These are phyloP conservation scores for Bacidia gigantensis DNA, from an alignment of 495 filamentous ascomycete genomes.

Conservation along the genomic window DNA sequence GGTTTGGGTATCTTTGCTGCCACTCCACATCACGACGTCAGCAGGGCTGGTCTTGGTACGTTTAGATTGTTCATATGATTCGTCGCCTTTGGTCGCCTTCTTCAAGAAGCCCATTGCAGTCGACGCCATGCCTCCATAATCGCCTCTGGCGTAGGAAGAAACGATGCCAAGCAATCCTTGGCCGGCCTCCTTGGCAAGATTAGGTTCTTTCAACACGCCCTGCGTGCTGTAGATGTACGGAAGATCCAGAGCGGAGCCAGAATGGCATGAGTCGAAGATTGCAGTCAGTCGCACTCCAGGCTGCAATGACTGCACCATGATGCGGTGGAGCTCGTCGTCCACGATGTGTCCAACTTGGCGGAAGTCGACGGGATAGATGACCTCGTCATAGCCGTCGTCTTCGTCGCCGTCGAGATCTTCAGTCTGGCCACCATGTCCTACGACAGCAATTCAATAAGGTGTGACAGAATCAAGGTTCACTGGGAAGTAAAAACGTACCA, in stretches of 20 bases:
- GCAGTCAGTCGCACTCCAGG: conserved; percentile 85
- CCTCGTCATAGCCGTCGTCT: conserved; percentile 92
- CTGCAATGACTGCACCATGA: conserved; percentile 76
- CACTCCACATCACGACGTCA: conserved; percentile 96
- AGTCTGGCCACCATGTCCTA: conserved; percentile 95
- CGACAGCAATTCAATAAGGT: neutral
- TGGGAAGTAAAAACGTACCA: conserved; percentile 38
- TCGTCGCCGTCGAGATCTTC: conserved; percentile 89
- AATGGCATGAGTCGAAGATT: conserved; percentile 99
- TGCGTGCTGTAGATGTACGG: conserved; percentile 95
- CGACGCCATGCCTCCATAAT: conserved; percentile 68
- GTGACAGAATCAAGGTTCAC: neutral
- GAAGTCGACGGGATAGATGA: conserved; percentile 96
- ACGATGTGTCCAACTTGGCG: conserved; percentile 81
- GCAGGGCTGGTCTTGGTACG: conserved; percentile 88
- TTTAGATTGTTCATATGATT: conserved; percentile 62
- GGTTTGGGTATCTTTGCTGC: conserved; percentile 92
- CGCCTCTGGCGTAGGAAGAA: conserved; percentile 77
- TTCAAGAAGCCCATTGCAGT: conserved; percentile 82
- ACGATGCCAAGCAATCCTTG: conserved; percentile 85
- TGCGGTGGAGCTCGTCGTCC: conserved; percentile 96
- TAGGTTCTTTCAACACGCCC: conserved; percentile 94
- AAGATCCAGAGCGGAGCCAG: conserved; percentile 86
- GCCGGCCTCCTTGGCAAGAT: conserved; percentile 93
- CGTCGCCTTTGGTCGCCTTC: conserved; percentile 76